Conservation (phyloP, 2,329 filamentous ascomycete genomes). For the Sclerotinia subarctica region DNA sequence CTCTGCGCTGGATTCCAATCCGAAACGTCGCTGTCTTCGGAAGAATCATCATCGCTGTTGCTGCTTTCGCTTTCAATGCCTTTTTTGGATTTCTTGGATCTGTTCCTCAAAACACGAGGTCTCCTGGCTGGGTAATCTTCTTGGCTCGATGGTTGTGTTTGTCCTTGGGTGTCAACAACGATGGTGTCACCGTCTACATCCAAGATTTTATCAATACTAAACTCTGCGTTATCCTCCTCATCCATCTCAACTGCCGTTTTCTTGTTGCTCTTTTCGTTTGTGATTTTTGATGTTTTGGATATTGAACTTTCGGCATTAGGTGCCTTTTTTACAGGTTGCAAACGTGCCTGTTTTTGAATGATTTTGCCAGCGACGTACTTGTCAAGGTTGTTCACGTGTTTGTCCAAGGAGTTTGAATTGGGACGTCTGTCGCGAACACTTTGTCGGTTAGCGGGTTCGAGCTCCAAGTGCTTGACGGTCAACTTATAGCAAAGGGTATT, state of each 20-base stretch:
- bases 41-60: background rate
- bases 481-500: conserved; percentile 31
- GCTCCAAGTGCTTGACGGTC: conserved; percentile 25
- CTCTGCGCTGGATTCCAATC: background rate
- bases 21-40: background rate
- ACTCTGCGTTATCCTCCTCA: background rate
- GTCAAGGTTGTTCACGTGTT: conserved; percentile 36
- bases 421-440: conserved; percentile 17
- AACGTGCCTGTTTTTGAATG: background rate
- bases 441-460: conserved; percentile 12
- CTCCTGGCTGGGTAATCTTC: background rate
- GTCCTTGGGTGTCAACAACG: background rate
- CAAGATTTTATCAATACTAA: conserved; percentile 2
- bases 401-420: conserved; percentile 34
- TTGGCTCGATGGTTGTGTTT: background rate
- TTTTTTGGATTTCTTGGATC: background rate
- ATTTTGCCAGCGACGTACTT: conserved; percentile 23
- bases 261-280: background rate
- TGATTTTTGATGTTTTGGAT: background rate
- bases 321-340: too few species aligned
- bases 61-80: background rate
- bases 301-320: background rate
- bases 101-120: background rate
- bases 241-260: background rate
- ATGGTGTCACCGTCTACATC: background rate